phyloP scores from a whole-genome alignment of 208 protist genomes.

The Trypanosoma caninum region DNA sequence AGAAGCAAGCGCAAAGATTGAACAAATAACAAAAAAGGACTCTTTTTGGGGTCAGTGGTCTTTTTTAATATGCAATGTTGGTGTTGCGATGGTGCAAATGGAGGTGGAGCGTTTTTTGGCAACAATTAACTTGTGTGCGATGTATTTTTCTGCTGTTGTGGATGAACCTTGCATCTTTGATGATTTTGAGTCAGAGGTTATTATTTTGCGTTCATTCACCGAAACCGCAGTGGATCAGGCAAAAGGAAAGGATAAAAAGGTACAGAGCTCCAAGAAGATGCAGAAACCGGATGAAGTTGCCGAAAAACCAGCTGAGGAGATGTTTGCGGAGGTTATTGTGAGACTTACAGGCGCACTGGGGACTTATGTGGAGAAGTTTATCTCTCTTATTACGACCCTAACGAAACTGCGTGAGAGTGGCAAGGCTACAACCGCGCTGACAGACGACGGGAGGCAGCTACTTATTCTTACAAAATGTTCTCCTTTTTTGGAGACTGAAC shows the following conservation, averaged over 20 bases:
- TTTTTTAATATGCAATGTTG: slow-evolving; percentile 52
- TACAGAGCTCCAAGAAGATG: slow-evolving; percentile 30
- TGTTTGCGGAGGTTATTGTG: slow-evolving; percentile 45
- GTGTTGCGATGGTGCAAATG: slow-evolving; percentile 42
- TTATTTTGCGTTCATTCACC: slow-evolving; percentile 14
- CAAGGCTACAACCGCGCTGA: slow-evolving; percentile 17
- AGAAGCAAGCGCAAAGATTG: slow-evolving; percentile 40
- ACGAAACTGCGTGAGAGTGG: slow-evolving; percentile 34
- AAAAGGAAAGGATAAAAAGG: slow-evolving; percentile 49
- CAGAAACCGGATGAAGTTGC: slow-evolving; percentile 36
- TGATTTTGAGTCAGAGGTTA: slow-evolving; percentile 52
- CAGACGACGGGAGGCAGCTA: slow-evolving; percentile 24
- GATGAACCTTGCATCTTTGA: slow-evolving; percentile 62
- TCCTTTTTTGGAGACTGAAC: slow-evolving; percentile 27
- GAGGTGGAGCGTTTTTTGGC: slow-evolving; percentile 70
- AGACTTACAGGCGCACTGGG: slow-evolving; percentile 30
- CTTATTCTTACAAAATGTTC: slow-evolving; percentile 33
- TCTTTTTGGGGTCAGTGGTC: slow-evolving; percentile 65
- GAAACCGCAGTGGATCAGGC: slow-evolving; percentile 21
- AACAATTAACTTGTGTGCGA: slow-evolving; percentile 50
- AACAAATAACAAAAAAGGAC: slow-evolving; percentile 46
- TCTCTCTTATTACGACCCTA: slow-evolving; percentile 24
- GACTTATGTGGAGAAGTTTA: slow-evolving; percentile 43
- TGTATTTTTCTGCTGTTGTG: slow-evolving; percentile 62
- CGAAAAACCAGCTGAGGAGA: slow-evolving; percentile 51